Evolutionary conservation across 1,284 basidiomycete species (phyloP), one percentile per base, ranked within the genome.

Genomic region (Moesziomyces parantarcticus): DNA sequence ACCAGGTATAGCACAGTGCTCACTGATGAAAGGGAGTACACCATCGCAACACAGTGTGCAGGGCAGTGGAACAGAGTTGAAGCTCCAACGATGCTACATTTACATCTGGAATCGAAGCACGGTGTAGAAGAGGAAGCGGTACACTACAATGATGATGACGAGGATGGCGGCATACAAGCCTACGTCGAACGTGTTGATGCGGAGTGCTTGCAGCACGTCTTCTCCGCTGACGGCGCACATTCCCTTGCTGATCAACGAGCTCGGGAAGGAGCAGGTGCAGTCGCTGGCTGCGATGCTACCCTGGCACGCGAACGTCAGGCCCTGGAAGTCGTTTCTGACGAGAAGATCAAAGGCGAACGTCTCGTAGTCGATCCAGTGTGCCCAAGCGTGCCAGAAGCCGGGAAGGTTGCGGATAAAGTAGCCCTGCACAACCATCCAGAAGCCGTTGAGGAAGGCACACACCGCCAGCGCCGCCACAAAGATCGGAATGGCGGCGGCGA

Each of bases 401-500:
- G 88, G 88, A 10, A 90, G 84, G n/a, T 87, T 87, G n/a, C 86
- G 81, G 0, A 89, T 88, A 79, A 84, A 83, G 62, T 75, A 79
- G 13, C 78, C 68, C 36, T 72, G 63, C 1, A 70, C 64, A 59
- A 85, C 85, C 88, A 89, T 90, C 88, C 88, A 89, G 63, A 89
- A 87, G 0, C 89, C 89, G 74, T 90, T 90, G 40, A 87, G 64
- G 76, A 90, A 90, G 2, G 87, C 85, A 20, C 85, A 83, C 3
- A 90, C 84, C 0, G 89, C 89, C 3, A 90, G 84, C 1, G 89
- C 86, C 0, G 88, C 89, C 39, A 90, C 87, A 65, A 90, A 90
- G 51, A 89, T 87, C 0, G 89, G 89, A 1, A 90, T 58, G 13
- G 87, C 49, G 0, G 88, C 85, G 0, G 89, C 87, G 47, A 90